A percentile compares a stretch with the other conserved stretches of the same genome.
Evolutionary conservation across 495 filamentous ascomycete species (phyloP).

Genomic region (Neurospora discreta): DNA sequence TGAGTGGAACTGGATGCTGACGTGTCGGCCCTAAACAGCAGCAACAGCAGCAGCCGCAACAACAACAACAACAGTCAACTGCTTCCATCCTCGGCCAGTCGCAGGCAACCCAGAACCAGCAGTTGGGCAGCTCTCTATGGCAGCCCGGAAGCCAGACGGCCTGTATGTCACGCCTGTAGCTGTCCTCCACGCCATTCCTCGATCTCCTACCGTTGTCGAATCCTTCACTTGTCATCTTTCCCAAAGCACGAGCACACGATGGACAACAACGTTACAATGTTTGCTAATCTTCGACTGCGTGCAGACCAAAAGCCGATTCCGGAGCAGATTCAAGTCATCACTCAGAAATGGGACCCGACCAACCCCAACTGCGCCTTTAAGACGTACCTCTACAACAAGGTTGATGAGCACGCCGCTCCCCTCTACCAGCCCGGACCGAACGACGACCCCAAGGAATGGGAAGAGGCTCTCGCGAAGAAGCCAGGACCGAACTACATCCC

Average conservation of each 20-base stretch:
- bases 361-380: slow-evolving; percentile 68
- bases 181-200: not conserved
- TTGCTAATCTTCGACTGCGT: slow-evolving; percentile 8
- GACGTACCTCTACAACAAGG: slow-evolving; percentile 88
- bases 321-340: slow-evolving; percentile 70
- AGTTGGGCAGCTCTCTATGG: slow-evolving; percentile 34
- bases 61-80: slow-evolving; percentile 19
- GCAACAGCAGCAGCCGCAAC: slow-evolving; percentile 24
- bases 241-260: not conserved
- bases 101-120: slow-evolving; percentile 20
- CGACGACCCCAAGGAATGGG: slow-evolving; percentile 82
- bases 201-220: not conserved
- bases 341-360: slow-evolving; percentile 72
- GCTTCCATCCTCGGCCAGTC: slow-evolving; percentile 21
- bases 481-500: slow-evolving; percentile 69
- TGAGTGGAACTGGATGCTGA: not conserved
- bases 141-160: slow-evolving; percentile 33
- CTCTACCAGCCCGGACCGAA: slow-evolving; percentile 67
- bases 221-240: not conserved
- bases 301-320: slow-evolving; percentile 67
- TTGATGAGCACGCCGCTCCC: slow-evolving; percentile 64
- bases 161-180: slow-evolving; percentile 21
- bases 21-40: slow-evolving; percentile 10
- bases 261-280: not conserved
- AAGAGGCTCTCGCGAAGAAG: slow-evolving; percentile 78